Evolutionary conservation across 1,139 yeast species (phyloP).

Genomic region (Suhomyces atakaporum): DNA sequence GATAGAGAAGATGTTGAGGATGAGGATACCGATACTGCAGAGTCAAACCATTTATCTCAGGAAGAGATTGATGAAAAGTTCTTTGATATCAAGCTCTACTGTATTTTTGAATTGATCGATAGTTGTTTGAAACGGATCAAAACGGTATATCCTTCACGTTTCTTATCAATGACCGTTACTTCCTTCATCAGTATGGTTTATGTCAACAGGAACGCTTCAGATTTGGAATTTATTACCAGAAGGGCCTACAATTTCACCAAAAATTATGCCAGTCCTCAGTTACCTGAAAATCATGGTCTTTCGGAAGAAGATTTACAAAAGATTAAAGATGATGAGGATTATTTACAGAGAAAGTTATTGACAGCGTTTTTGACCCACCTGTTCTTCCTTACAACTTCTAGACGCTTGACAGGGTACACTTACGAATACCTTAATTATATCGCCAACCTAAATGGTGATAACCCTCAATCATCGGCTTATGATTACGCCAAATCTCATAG

Average conservation of each 20-base stretch:
- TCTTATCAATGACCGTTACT: conserved; percentile 64
- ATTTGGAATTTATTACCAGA: conserved; percentile 52
- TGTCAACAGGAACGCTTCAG: conserved; percentile 31
- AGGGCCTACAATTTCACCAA: conserved; percentile 66
- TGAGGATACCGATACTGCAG: conserved; percentile 1
- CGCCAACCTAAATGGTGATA: conserved; percentile 13
- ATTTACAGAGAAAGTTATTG: conserved; percentile 48
- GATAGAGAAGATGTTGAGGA: conserved; percentile 8
- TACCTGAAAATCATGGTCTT: conserved; percentile 26
- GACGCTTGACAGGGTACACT: conserved; percentile 25
- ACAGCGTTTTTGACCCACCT: conserved; percentile 47
- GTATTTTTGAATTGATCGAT: conserved; percentile 60
- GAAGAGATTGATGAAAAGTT: conserved; percentile 18
- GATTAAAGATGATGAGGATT: conserved; percentile 53
- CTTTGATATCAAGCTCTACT: conserved; percentile 61
- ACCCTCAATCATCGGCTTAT: not conserved
- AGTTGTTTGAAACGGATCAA: conserved; percentile 54
- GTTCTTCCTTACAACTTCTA: conserved; percentile 40
- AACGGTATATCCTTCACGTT: conserved; percentile 73
- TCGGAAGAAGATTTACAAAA: conserved; percentile 40
- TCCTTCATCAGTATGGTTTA: conserved; percentile 54
- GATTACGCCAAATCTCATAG: not conserved
- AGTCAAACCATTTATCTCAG: conserved; percentile 8
- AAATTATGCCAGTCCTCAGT: conserved; percentile 54
- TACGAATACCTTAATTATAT: conserved; percentile 26